phyloP scores from a whole-genome alignment of 768 basidiomycete genomes.

The Agaricus sinodeliciosus region DNA sequence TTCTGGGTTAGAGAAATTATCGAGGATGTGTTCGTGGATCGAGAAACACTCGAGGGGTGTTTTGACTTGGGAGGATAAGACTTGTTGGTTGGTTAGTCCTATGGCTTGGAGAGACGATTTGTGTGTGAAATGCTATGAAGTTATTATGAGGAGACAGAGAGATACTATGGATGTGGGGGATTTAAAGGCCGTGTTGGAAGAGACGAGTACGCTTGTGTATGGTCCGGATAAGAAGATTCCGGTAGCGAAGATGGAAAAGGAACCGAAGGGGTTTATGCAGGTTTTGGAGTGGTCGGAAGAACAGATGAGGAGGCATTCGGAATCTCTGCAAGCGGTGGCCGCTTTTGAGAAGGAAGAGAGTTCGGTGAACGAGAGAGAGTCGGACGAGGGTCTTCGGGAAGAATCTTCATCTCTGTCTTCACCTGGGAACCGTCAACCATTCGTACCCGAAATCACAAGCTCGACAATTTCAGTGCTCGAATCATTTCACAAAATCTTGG shows the following conservation, averaged over 20 bases:
- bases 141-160: slow-evolving; percentile 1
- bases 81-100: slow-evolving; percentile 36
- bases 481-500: not conserved
- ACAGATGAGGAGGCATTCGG: slow-evolving; percentile 23
- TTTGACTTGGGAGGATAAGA: slow-evolving; percentile 36
- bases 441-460: too few species aligned
- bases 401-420: too few species aligned
- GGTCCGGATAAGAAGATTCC: slow-evolving; percentile 15
- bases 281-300: slow-evolving; percentile 35
- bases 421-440: too few species aligned
- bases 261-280: slow-evolving; percentile 29
- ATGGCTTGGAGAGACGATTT: slow-evolving; percentile 42
- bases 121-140: slow-evolving; percentile 14
- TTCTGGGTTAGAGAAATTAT: slow-evolving; percentile 6
- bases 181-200: slow-evolving; percentile 34
- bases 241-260: slow-evolving; percentile 32
- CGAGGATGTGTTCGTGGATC: slow-evolving; percentile 33
- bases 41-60: slow-evolving; percentile 11
- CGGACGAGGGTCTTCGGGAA: not conserved
- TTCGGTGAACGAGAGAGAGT: not conserved
- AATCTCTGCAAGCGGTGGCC: slow-evolving; percentile 5
- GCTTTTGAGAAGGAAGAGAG: not conserved
- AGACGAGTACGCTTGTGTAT: slow-evolving; percentile 23
- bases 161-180: slow-evolving; percentile 5
- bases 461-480: too few species aligned